A percentile compares a stretch with the other conserved stretches of the same genome.
These are phyloP conservation scores for Arachis monticola DNA, from an alignment of 331 rosid species.

Conservation along the genomic window DNA sequence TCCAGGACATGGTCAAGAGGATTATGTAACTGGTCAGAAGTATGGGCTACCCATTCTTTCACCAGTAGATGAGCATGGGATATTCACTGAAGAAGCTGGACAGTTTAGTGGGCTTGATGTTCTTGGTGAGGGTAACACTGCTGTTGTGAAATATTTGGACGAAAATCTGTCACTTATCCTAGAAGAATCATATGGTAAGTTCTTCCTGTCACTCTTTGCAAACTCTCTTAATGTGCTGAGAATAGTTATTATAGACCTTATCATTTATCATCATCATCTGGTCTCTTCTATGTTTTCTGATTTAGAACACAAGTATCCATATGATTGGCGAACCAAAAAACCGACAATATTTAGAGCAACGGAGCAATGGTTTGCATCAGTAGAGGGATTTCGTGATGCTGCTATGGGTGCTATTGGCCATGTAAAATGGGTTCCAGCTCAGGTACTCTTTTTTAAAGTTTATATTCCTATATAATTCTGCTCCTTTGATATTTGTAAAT, in stretches of 20 bases:
- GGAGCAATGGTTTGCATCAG: constrained; percentile 99
- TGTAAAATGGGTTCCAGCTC: constrained; percentile 93
- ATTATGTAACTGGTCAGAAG: constrained; percentile 90
- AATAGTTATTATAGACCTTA: constrained; percentile 22
- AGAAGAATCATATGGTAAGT: constrained; percentile 91
- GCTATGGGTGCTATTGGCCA: constrained; percentile 81
- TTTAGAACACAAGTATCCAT: constrained; percentile 97
- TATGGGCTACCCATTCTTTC: constrained; percentile 84
- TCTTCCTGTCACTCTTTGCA: constrained; percentile 27
- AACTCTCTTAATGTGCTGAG: constrained; percentile 19
- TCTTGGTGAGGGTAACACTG: constrained; percentile 86
- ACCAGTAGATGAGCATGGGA: constrained; percentile 91
- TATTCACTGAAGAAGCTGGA: constrained; percentile 95
- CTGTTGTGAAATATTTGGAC: constrained; percentile 85
- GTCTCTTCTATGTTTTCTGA: constrained; percentile 41
- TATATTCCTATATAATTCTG: constrained; percentile 22
- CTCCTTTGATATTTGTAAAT: constrained; percentile 25
- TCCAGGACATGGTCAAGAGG: constrained; percentile 99
- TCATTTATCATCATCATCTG: constrained; percentile 22
- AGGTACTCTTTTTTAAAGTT: constrained; percentile 59
- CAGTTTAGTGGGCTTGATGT: constrained; percentile 92
- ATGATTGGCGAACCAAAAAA: constrained; percentile 97
- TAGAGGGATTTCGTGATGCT: constrained; percentile 88
- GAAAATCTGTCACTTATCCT: constrained; percentile 71
- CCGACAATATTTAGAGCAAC: constrained; percentile 99